Evolutionary conservation across 2,329 filamentous ascomycete species (phyloP), one percentile per base, ranked within the genome.

Genomic region (Botryotinia globosa): DNA sequence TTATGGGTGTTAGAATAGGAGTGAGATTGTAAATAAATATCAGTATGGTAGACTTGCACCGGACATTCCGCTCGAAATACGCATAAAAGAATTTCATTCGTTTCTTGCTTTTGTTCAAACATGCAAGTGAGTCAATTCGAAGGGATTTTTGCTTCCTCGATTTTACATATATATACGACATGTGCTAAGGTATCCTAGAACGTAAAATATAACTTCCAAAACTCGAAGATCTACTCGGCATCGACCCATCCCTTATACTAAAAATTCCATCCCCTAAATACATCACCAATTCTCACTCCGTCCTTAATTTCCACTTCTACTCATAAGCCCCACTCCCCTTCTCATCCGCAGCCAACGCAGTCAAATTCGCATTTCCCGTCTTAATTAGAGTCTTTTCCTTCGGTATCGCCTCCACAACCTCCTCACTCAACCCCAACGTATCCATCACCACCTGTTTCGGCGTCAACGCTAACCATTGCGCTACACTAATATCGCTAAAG

Each of bases 401-500:
- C 1, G 84, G 83, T 6, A 83, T 74, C 4, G 72, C 76, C 63
- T 82, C 81, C 45, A 85, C 75, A 3, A 84, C 74, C 1, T 76
- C 77, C 48, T 84, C 81, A 0, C 79, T 77, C 20, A 85, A 73
- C 63, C 81, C 84, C 54, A 78, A 63, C 22, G 76, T 77, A 73
- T 78, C 75, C 70, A 76, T 69, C 0, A 77, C 71, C 4, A 78
- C 71, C 70, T 78, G 76, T 63, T 71, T 76, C 0, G 77, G 77
- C 7, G 74, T 78, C 39, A 89, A 79, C 0, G 86, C 87, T 8
- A 89, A 80, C 87, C 88, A 89, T 80, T 89, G 87, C 1, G 85
- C 84, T 7, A 88, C 84, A 71, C 84, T 86, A 72, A 89, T 85
- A 74, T 89, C 87, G 22, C 73, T 76, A 54, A 78, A 77, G 12